Conservation (phyloP, 2,329 filamentous ascomycete species). For the Gaeumannomyces sp. region DNA sequence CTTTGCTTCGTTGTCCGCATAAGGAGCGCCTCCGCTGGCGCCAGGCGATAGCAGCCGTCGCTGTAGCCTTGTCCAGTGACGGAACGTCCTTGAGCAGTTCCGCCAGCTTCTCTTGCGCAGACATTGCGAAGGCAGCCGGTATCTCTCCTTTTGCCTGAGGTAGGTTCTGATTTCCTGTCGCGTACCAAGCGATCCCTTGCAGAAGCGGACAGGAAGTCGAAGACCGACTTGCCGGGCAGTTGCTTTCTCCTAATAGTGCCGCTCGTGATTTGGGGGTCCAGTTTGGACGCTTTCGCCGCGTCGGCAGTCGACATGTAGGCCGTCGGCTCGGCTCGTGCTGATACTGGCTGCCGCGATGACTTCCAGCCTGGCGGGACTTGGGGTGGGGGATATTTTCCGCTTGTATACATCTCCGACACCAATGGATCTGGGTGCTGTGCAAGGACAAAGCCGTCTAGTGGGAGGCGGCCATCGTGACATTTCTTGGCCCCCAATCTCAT, state of each 20-base stretch:
- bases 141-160: slow-evolving; percentile 73
- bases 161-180: slow-evolving; percentile 69
- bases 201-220: slow-evolving; percentile 79
- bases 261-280: slow-evolving; percentile 74
- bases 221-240: slow-evolving; percentile 88
- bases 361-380: slow-evolving; percentile 69
- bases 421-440: slow-evolving; percentile 45
- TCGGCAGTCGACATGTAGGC: slow-evolving; percentile 64
- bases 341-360: slow-evolving; percentile 35
- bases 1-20: slow-evolving; percentile 78
- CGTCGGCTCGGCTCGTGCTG: slow-evolving; percentile 22
- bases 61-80: slow-evolving; percentile 58
- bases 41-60: slow-evolving; percentile 61
- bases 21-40: slow-evolving; percentile 65
- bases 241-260: slow-evolving; percentile 72
- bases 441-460: slow-evolving; percentile 74
- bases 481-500: slow-evolving; percentile 49
- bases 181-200: slow-evolving; percentile 71
- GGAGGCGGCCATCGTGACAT: slow-evolving; percentile 77
- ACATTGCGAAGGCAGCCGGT: slow-evolving; percentile 56
- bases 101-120: slow-evolving; percentile 56
- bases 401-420: slow-evolving; percentile 34
- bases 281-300: slow-evolving; percentile 67
- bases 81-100: slow-evolving; percentile 55
- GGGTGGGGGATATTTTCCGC: slow-evolving; percentile 54